These are phyloP conservation scores for Diplodia sapinea DNA, from an alignment of 2,329 filamentous ascomycete species.

Conservation along the genomic window DNA sequence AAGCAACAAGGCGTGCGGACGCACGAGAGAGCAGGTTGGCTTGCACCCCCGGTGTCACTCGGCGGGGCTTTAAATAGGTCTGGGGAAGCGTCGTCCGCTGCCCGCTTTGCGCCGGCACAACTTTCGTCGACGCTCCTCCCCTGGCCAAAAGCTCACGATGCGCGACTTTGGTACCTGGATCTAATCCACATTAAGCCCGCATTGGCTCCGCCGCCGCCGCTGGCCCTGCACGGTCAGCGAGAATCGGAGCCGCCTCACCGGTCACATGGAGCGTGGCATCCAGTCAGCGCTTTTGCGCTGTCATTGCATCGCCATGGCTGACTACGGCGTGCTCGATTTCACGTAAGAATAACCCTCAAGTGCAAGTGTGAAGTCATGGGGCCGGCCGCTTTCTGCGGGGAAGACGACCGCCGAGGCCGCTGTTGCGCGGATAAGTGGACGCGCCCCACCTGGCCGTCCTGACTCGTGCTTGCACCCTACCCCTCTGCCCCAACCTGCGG, in stretches of 20 bases:
- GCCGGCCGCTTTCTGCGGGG: conserved; percentile 25
- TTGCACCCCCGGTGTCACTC: neutral
- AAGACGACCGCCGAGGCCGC: conserved; percentile 9
- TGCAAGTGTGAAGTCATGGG: conserved; percentile 27
- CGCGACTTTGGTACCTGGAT: conserved; percentile 29
- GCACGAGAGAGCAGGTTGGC: conserved; percentile 2
- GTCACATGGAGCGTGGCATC: conserved; percentile 26
- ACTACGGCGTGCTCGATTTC: conserved; percentile 27
- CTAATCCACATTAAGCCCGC: conserved; percentile 26
- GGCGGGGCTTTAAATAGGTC: conserved; percentile 21
- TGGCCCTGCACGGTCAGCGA: conserved; percentile 20
- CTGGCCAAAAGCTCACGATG: conserved; percentile 18
- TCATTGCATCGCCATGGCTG: conserved; percentile 26
- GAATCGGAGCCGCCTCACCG: conserved; percentile 7
- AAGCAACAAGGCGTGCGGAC: neutral
- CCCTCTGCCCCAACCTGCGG: conserved; percentile 13
- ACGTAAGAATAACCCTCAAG: conserved; percentile 23
- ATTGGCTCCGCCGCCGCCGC: conserved; percentile 13
- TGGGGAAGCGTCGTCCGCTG: neutral
- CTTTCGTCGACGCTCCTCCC: conserved; percentile 4
- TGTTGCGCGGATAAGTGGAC: conserved; percentile 24
- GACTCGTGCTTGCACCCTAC: conserved; percentile 6
- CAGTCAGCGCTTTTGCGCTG: conserved; percentile 24
- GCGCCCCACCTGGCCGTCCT: conserved; percentile 15
- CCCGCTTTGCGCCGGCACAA: conserved; percentile 26